phyloP scores from a whole-genome alignment of 805 yeast genomes.

The Yarrowia osloensis region DNA sequence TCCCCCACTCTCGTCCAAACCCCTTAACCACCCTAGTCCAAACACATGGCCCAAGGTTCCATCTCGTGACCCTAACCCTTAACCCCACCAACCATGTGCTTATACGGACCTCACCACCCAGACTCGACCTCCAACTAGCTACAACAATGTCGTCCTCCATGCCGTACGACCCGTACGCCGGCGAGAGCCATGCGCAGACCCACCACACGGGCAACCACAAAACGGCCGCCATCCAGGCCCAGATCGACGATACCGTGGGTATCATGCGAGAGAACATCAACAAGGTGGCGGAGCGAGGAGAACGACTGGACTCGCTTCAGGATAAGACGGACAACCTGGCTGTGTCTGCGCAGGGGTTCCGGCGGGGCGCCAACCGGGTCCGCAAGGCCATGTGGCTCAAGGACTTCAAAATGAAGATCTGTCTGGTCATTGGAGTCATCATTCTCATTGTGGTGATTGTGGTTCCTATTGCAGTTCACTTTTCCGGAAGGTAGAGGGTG shows the following conservation, averaged over 20 bases:
- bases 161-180: constrained; percentile 85
- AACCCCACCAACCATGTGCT: constrained; percentile 3
- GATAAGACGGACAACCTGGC: constrained; percentile 92
- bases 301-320: constrained; percentile 85
- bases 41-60: not conserved
- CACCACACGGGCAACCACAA: constrained; percentile 42
- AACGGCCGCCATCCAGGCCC: constrained; percentile 85
- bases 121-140: not conserved
- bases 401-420: constrained; percentile 93
- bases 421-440: constrained; percentile 74
- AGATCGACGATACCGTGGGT: constrained; percentile 94
- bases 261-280: constrained; percentile 97
- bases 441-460: constrained; percentile 49
- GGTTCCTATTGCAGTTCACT: constrained; percentile 23
- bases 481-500: not conserved
- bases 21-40: no score
- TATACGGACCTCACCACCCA: not conserved
- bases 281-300: constrained; percentile 94
- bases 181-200: constrained; percentile 45
- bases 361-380: constrained; percentile 94
- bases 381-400: constrained; percentile 99
- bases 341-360: constrained; percentile 88
- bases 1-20: no score
- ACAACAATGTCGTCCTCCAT: constrained; percentile 67
- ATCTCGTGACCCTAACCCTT: not conserved